Conservation (phyloP, 2,329 filamentous ascomycete genomes). For the Clonostachys byssicola region DNA sequence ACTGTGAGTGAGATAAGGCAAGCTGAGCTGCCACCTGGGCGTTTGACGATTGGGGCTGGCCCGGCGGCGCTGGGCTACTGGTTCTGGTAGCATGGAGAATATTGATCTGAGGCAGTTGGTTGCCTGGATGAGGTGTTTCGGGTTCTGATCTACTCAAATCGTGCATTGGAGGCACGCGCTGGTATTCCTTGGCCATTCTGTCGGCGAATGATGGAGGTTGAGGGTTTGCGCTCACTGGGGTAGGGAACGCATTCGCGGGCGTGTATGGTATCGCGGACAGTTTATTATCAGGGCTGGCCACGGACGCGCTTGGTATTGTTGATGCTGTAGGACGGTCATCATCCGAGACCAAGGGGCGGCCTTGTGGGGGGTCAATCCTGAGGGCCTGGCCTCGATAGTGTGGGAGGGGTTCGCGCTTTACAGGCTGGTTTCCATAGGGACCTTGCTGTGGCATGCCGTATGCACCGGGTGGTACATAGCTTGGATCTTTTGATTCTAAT, state of each 20-base stretch:
- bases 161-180: constrained; percentile 56
- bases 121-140: constrained; percentile 46
- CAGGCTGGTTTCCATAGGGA: constrained; percentile 26
- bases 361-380: constrained; percentile 60
- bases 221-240: constrained; percentile 55
- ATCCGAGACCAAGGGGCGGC: constrained; percentile 48
- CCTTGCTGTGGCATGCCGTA: constrained; percentile 55
- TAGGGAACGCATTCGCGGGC: constrained; percentile 53
- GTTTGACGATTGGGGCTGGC: constrained; percentile 31
- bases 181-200: constrained; percentile 52
- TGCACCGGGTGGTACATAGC: constrained; percentile 55
- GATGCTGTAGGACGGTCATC: constrained; percentile 58
- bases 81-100: constrained; percentile 45
- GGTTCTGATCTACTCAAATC: constrained; percentile 53
- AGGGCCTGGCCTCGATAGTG: constrained; percentile 58
- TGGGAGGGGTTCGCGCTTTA: constrained; percentile 53
- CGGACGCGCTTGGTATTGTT: constrained; percentile 53
- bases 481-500: constrained; percentile 78
- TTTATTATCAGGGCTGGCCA: constrained; percentile 57
- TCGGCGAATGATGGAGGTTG: constrained; percentile 40
- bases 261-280: constrained; percentile 54
- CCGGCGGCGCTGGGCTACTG: constrained; percentile 38
- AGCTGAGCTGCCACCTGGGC: constrained; percentile 55
- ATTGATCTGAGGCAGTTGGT: constrained; percentile 52
- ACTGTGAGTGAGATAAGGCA: constrained; percentile 51